Evolutionary conservation across 768 basidiomycete species (phyloP).

Genomic region (Lactifluus volemus): DNA sequence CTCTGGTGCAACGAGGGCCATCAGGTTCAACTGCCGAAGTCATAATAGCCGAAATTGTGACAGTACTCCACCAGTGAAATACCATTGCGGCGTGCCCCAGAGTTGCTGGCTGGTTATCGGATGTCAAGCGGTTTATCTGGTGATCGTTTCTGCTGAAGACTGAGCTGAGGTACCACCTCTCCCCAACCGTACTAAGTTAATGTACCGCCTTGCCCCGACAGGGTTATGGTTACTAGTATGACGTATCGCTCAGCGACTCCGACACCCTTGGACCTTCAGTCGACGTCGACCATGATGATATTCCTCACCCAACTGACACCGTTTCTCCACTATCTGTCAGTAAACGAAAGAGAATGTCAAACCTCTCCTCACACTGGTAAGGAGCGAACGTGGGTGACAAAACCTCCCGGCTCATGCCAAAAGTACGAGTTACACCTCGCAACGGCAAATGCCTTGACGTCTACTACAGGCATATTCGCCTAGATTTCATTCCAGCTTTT

Average conservation of each 20-base stretch:
- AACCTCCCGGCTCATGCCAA: too few species aligned
- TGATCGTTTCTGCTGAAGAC: background rate
- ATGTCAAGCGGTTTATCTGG: background rate
- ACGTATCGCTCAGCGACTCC: background rate
- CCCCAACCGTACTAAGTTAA: background rate
- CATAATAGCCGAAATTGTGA: background rate
- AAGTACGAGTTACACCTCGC: too few species aligned
- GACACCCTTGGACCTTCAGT: background rate
- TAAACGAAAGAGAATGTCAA: too few species aligned
- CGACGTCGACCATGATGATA: background rate
- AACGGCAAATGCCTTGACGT: too few species aligned
- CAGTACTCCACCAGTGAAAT: background rate
- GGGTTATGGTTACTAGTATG: constrained; percentile 1
- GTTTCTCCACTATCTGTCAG: too few species aligned
- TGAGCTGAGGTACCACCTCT: background rate
- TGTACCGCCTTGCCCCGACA: background rate
- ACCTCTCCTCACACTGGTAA: too few species aligned
- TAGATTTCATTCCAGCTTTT: too few species aligned
- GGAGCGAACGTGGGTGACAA: too few species aligned
- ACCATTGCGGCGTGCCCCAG: background rate
- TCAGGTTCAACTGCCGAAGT: too few species aligned
- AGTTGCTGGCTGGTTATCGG: background rate
- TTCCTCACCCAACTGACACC: too few species aligned
- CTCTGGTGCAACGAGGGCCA: too few species aligned
- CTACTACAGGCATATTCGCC: too few species aligned